Evolutionary conservation across 768 basidiomycete genomes (phyloP).

Genomic region (Steccherinum ochraceum): DNA sequence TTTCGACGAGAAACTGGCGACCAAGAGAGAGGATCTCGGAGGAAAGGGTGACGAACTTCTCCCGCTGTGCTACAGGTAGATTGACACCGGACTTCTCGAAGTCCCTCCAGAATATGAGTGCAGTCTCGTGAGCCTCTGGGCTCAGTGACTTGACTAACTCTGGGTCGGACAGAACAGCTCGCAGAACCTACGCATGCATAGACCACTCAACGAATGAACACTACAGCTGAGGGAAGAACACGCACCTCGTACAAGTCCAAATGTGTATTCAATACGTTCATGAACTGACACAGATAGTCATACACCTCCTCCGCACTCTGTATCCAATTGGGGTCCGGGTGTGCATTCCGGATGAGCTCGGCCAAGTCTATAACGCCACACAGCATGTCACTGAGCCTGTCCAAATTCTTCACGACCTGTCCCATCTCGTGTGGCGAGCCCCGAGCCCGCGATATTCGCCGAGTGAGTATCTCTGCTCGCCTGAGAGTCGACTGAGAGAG

Average conservation of each 20-base stretch:
- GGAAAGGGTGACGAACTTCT: conserved; percentile 82
- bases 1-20: conserved; percentile 74
- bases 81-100: conserved; percentile 97
- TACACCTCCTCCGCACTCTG: conserved; percentile 82
- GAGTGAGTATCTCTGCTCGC: conserved; percentile 77
- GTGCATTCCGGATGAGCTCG: conserved; percentile 88
- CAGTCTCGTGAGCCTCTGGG: conserved; percentile 78
- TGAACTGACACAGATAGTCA: conserved; percentile 89
- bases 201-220: conserved; percentile 15
- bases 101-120: conserved; percentile 91
- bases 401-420: conserved; percentile 91
- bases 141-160: conserved; percentile 59
- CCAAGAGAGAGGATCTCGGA: conserved; percentile 87
- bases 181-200: conserved; percentile 48
- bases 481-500: conserved; percentile 76
- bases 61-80: conserved; percentile 69
- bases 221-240: conserved; percentile 12
- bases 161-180: conserved; percentile 61
- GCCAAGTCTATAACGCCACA: conserved; percentile 97
- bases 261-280: conserved; percentile 96
- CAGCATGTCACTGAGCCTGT: conserved; percentile 91
- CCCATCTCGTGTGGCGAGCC: conserved; percentile 70
- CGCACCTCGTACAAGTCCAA: conserved; percentile 84
- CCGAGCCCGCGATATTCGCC: conserved; percentile 71
- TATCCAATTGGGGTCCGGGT: conserved; percentile 83